These are phyloP conservation scores for Chaetomium sp. DNA, from an alignment of 2,329 filamentous ascomycete species.

Conservation along the genomic window DNA sequence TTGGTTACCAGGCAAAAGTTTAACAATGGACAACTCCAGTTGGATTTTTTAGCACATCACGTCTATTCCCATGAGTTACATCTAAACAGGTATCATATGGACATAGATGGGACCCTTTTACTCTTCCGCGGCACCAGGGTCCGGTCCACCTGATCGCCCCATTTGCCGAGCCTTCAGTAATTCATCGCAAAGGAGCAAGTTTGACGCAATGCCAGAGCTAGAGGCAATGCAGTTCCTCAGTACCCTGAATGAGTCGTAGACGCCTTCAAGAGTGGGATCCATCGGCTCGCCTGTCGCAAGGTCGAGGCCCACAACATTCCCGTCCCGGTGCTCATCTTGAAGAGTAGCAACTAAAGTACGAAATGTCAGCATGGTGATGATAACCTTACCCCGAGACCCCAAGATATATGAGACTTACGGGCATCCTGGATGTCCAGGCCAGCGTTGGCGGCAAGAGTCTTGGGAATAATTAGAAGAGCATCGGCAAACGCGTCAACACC, in stretches of 20 bases:
- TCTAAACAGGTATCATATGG: constrained; percentile 33
- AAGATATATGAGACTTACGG: constrained; percentile 49
- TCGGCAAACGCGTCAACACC: constrained; percentile 94
- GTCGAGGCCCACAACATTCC: constrained; percentile 80
- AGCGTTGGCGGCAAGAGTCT: constrained; percentile 92
- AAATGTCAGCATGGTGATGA: constrained; percentile 6
- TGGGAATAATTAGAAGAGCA: constrained; percentile 89
- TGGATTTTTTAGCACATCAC: not conserved
- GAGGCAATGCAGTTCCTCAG: constrained; percentile 90
- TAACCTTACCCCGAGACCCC: too few relatives aligned
- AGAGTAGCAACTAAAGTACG: constrained; percentile 64
- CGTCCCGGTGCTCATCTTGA: constrained; percentile 78
- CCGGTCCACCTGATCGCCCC: constrained; percentile 59
- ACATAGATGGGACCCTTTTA: constrained; percentile 27
- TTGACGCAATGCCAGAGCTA: constrained; percentile 89
- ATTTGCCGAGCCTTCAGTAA: constrained; percentile 97
- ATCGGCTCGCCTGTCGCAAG: constrained; percentile 83
- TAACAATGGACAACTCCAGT: not conserved
- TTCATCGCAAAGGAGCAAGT: constrained; percentile 92
- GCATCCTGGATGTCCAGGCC: constrained; percentile 96
- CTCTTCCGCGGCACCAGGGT: constrained; percentile 56
- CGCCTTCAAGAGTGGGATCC: constrained; percentile 87
- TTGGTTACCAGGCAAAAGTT: not conserved
- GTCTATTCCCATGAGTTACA: constrained; percentile 16
- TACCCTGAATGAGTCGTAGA: constrained; percentile 95